Conservation (phyloP, 2,329 filamentous ascomycete species). For the Nannizziopsis arthrosporioides region DNA sequence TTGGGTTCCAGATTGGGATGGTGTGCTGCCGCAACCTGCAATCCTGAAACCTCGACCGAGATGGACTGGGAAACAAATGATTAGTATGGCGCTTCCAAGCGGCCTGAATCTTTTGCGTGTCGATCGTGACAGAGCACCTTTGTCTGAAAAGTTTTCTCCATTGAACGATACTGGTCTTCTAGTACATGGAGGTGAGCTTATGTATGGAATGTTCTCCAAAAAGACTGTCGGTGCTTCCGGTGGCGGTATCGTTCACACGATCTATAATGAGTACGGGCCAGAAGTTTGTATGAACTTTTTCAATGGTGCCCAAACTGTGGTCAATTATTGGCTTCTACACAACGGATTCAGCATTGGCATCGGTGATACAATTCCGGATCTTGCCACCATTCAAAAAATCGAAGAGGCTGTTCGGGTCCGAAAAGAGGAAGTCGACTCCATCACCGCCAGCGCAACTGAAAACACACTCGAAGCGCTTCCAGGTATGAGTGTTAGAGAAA, state of each 20-base stretch:
- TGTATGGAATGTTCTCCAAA: slow-evolving; percentile 86
- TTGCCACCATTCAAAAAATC: slow-evolving; percentile 69
- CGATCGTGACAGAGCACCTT: slow-evolving; percentile 48
- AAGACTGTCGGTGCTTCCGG: slow-evolving; percentile 83
- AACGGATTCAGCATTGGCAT: slow-evolving; percentile 97
- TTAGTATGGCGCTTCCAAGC: slow-evolving; percentile 80
- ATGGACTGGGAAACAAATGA: slow-evolving; percentile 97
- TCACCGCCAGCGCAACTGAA: slow-evolving; percentile 67
- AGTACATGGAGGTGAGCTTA: slow-evolving; percentile 74
- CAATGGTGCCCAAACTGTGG: slow-evolving; percentile 85
- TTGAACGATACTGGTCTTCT: slow-evolving; percentile 66
- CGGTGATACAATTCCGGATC: slow-evolving; percentile 91
- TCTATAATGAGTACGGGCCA: slow-evolving; percentile 87
- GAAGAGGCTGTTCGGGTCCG: slow-evolving; percentile 68
- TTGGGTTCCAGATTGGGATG: slow-evolving; percentile 97
- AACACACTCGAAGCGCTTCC: slow-evolving; percentile 86
- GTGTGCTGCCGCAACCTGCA: slow-evolving; percentile 82
- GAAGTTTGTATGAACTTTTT: slow-evolving; percentile 86
- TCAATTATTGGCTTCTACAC: slow-evolving; percentile 95
- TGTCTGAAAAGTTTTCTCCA: slow-evolving; percentile 46
- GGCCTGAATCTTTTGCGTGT: slow-evolving; percentile 67
- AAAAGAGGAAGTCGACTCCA: slow-evolving; percentile 65
- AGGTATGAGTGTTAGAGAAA: slow-evolving; percentile 97
- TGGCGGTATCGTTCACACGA: slow-evolving; percentile 86
- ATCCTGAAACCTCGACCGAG: slow-evolving; percentile 83